A percentile compares a stretch with the other conserved stretches of the same genome.
These are phyloP conservation scores for Babesia microti DNA, from an alignment of 169 alveolate genomes.

Conservation along the genomic window DNA sequence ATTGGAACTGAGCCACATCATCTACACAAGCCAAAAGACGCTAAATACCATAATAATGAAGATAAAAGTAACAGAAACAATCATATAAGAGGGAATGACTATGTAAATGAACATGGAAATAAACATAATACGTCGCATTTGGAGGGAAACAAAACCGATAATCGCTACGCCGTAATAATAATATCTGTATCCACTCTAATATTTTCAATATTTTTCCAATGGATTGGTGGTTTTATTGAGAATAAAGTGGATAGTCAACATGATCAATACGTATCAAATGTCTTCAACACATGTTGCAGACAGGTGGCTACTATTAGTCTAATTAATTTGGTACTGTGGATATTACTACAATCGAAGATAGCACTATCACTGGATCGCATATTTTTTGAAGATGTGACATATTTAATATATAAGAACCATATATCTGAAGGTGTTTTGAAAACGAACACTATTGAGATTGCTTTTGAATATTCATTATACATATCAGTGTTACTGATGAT, in stretches of 20 bases:
- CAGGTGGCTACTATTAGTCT: conserved; percentile 66
- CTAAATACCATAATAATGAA: no score
- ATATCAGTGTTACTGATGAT: conserved; percentile 50
- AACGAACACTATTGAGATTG: conserved; percentile 10
- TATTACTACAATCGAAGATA: conserved; percentile 62
- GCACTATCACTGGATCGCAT: conserved; percentile 59
- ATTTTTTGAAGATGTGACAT: conserved; percentile 48
- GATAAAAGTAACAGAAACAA: no score
- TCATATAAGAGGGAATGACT: no score
- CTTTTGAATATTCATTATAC: conserved; percentile 60
- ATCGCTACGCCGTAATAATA: no score
- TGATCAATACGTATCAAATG: conserved; percentile 60
- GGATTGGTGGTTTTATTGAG: conserved; percentile 40
- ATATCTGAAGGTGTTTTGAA: not conserved
- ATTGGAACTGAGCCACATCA: no score
- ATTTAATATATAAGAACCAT: not conserved
- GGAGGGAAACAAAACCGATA: no score
- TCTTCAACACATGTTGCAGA: conserved; percentile 61
- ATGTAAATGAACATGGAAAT: no score
- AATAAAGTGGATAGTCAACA: conserved; percentile 46
- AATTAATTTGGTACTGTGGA: conserved; percentile 63
- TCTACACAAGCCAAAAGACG: no score
- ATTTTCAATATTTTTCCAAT: no score
- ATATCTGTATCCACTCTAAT: no score
- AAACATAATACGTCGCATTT: no score